Evolutionary conservation across 192 early-diverging fungal species (phyloP).

Genomic region (Hyaloraphidium curvatum): DNA sequence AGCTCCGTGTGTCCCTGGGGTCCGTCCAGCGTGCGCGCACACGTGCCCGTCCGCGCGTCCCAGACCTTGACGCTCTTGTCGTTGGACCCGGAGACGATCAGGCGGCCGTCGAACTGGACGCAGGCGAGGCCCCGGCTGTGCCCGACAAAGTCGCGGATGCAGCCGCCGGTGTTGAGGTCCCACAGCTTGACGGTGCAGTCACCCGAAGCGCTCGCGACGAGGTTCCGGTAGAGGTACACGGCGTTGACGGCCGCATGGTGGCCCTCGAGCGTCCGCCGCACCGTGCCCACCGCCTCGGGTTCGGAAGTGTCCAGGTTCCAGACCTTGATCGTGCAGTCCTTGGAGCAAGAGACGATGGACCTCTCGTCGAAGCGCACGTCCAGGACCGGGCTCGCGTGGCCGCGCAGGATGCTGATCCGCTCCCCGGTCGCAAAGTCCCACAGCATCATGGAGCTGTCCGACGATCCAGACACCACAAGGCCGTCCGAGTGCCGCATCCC

Average conservation of each 20-base stretch:
- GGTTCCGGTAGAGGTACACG: slow-evolving; percentile 44
- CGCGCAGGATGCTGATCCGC: slow-evolving; percentile 27
- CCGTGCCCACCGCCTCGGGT: too few relatives aligned
- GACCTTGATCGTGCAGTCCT: slow-evolving; percentile 77
- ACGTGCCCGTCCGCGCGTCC: slow-evolving; percentile 1
- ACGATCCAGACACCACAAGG: slow-evolving; percentile 43
- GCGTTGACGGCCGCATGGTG: slow-evolving; percentile 72
- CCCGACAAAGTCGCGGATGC: slow-evolving; percentile 41
- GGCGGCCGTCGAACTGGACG: slow-evolving; percentile 68
- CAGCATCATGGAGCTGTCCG: slow-evolving; percentile 41
- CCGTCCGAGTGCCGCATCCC: too few relatives aligned
- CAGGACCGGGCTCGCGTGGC: slow-evolving; percentile 66
- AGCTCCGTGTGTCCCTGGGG: slow-evolving; percentile 36
- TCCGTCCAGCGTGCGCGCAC: slow-evolving; percentile 37
- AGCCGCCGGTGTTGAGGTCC: slow-evolving; percentile 49
- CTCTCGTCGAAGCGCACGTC: slow-evolving; percentile 64
- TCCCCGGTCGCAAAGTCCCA: slow-evolving; percentile 47
- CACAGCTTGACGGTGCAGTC: slow-evolving; percentile 75
- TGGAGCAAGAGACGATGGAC: slow-evolving; percentile 68
- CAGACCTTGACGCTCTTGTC: slow-evolving; percentile 70
- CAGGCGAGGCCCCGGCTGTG: slow-evolving; percentile 74
- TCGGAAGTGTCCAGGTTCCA: slow-evolving; percentile 58
- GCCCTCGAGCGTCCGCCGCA: slow-evolving; percentile 23
- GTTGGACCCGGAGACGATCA: slow-evolving; percentile 67
- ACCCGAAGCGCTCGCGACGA: slow-evolving; percentile 66